Conservation (phyloP, 2,329 filamentous ascomycete genomes). For the Paecilomyces fulvus region DNA sequence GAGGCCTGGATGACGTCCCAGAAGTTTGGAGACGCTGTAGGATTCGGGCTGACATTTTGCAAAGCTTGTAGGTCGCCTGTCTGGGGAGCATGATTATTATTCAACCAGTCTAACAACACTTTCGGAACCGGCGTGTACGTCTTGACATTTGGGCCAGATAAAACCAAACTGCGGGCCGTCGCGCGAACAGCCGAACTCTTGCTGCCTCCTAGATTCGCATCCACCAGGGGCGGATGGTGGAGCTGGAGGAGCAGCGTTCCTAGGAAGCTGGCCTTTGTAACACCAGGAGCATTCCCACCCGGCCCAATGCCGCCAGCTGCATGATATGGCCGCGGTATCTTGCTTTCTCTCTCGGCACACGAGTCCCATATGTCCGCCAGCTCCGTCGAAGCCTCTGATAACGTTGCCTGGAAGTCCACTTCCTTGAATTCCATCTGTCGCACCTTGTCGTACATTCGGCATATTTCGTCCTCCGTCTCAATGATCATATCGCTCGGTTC, state of each 20-base stretch:
- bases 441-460: slow-evolving; percentile 49
- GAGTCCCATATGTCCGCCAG: slow-evolving; percentile 27
- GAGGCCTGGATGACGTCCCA: slow-evolving; percentile 76
- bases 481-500: slow-evolving; percentile 68
- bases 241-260: slow-evolving; percentile 69
- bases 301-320: slow-evolving; percentile 58
- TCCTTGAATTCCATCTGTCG: slow-evolving; percentile 24
- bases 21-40: slow-evolving; percentile 67
- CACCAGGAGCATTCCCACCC: slow-evolving; percentile 51
- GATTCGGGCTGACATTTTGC: slow-evolving; percentile 57
- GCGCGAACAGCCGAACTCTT: slow-evolving; percentile 16
- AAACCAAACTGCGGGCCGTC: slow-evolving; percentile 21
- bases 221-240: slow-evolving; percentile 56
- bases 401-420: slow-evolving; percentile 19
- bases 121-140: slow-evolving; percentile 53
- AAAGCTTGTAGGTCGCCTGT: slow-evolving; percentile 59
- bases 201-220: slow-evolving; percentile 12
- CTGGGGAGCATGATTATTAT: slow-evolving; percentile 64
- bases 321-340: slow-evolving; percentile 13
- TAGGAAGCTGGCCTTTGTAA: slow-evolving; percentile 71
- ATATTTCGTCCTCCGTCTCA: slow-evolving; percentile 63
- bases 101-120: slow-evolving; percentile 75
- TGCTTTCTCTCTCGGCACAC: slow-evolving; percentile 36
- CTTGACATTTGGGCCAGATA: slow-evolving; percentile 17
- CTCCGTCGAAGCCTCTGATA: slow-evolving; percentile 27